phyloP scores from a whole-genome alignment of 1,284 basidiomycete species.

The Ganoderma boninense region DNA sequence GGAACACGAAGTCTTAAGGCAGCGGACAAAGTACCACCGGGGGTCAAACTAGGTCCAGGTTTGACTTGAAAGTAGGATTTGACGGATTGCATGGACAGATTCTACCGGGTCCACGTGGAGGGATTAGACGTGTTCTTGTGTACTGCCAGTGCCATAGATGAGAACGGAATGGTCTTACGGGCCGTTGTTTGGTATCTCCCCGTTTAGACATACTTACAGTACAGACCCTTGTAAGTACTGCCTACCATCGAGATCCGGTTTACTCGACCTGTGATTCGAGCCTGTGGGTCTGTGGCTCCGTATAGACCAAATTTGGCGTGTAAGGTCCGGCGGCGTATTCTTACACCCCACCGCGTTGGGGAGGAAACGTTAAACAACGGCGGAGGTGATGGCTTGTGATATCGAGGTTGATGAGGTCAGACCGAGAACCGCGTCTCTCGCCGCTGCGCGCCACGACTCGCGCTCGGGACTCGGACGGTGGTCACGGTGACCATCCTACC shows the following conservation, averaged over 20 bases:
- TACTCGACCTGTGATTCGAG: too few relatives aligned
- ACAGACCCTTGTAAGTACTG: background rate
- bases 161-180: background rate
- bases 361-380: background rate
- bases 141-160: background rate
- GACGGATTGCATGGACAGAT: background rate
- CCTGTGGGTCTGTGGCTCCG: background rate
- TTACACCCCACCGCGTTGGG: background rate
- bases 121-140: background rate
- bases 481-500: background rate
- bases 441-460: background rate
- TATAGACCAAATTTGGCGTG: background rate
- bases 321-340: background rate
- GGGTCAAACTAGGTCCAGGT: background rate
- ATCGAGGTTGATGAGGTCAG: background rate
- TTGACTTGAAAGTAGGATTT: background rate
- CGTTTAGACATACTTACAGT: slow-evolving; percentile 7
- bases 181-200: background rate
- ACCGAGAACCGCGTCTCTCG: background rate
- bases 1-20: background rate
- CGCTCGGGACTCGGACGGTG: background rate
- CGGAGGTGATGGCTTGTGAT: slow-evolving; percentile 2
- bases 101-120: background rate
- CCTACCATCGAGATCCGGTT: too few relatives aligned
- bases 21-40: background rate